Evolutionary conservation across 345 rosid species (phyloP).

Genomic region (Rubroshorea leprosula): DNA sequence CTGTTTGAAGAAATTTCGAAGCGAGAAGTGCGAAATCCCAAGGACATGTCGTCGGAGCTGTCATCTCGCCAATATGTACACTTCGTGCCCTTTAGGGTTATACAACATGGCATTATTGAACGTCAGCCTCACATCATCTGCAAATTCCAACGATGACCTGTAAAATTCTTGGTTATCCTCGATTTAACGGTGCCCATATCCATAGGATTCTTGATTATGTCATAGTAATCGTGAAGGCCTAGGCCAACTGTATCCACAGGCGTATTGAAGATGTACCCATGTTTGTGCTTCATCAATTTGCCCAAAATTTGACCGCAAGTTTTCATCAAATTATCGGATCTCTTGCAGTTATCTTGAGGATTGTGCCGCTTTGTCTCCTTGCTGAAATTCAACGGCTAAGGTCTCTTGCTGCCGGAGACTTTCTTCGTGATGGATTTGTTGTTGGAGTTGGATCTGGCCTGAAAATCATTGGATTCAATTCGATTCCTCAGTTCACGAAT

Average conservation of each 20-base stretch:
- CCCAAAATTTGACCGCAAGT: conserved; percentile 51
- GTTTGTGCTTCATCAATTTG: conserved; percentile 68
- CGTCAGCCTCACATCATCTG: conserved; percentile 65
- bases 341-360: conserved; percentile 30
- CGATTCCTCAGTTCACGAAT: conserved; percentile 55
- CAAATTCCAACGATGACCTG: conserved; percentile 50
- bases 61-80: conserved; percentile 49
- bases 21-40: conserved; percentile 21
- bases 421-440: conserved; percentile 31
- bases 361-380: conserved; percentile 29
- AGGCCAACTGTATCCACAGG: conserved; percentile 63
- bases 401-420: conserved; percentile 43
- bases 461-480: conserved; percentile 35
- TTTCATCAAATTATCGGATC: conserved; percentile 32
- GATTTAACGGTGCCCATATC: conserved; percentile 71
- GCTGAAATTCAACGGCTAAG: conserved; percentile 19
- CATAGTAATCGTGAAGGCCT: conserved; percentile 55
- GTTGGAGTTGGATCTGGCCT: conserved; percentile 41
- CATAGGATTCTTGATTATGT: conserved; percentile 64
- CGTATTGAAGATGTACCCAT: conserved; percentile 49
- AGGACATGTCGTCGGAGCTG: conserved; percentile 17
- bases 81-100: conserved; percentile 71
- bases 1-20: conserved; percentile 11
- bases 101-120: conserved; percentile 70
- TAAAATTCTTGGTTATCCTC: conserved; percentile 47